These are phyloP conservation scores for Yamadazyma friedrichii DNA, from an alignment of 1,139 yeast genomes.

Conservation along the genomic window DNA sequence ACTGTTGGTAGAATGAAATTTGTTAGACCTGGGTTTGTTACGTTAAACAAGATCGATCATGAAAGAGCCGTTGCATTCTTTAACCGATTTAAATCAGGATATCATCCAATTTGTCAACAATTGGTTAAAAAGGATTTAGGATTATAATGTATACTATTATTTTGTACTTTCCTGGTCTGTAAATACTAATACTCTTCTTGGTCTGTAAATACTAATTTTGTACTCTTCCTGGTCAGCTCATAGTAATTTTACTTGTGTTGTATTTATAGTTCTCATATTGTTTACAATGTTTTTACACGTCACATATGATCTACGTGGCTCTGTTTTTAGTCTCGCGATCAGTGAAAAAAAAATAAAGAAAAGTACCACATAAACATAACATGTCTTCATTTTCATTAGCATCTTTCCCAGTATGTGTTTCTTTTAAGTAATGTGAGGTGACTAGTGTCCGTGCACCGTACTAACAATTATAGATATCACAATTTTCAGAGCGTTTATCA, in stretches of 20 bases:
- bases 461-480: constrained; percentile 32
- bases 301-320: too few relatives aligned
- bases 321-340: too few relatives aligned
- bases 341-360: background rate
- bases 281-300: too few relatives aligned
- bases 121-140: constrained; percentile 76
- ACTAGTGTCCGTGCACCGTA: constrained; percentile 5
- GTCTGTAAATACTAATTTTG: too few relatives aligned
- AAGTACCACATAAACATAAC: constrained; percentile 7
- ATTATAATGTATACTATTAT: constrained; percentile 11
- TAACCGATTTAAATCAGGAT: constrained; percentile 51
- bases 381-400: constrained; percentile 16
- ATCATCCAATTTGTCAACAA: constrained; percentile 84
- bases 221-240: too few relatives aligned
- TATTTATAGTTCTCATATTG: too few relatives aligned
- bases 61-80: constrained; percentile 67
- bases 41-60: constrained; percentile 63
- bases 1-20: constrained; percentile 95
- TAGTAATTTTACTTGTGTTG: too few relatives aligned
- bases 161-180: background rate
- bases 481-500: constrained; percentile 49
- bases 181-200: too few relatives aligned
- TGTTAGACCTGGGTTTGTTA: constrained; percentile 80
- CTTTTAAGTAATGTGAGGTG: background rate
- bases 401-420: constrained; percentile 18